A percentile compares a stretch with the other conserved stretches of the same genome.
phyloP scores from a whole-genome alignment of 345 rosid genomes.

The Boechera divaricarpa region DNA sequence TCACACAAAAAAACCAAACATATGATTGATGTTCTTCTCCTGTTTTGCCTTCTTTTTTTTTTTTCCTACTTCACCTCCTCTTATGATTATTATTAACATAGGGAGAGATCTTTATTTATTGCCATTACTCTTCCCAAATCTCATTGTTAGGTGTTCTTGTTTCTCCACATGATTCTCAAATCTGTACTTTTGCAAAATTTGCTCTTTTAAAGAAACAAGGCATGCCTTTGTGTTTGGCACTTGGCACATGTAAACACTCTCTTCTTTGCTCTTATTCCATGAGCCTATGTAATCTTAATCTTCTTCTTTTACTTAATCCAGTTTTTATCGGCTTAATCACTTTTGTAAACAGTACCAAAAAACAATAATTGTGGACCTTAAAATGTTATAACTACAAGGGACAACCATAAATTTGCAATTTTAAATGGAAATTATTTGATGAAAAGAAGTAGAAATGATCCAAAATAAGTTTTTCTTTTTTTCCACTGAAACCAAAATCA shows the following conservation, averaged over 20 bases:
- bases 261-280: constrained; percentile 39
- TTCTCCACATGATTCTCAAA: constrained; percentile 20
- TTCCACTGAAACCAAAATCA: constrained; percentile 24
- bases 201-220: constrained; percentile 31
- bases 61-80: constrained; percentile 10
- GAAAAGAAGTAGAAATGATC: background rate
- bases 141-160: constrained; percentile 32
- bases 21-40: constrained; percentile 25
- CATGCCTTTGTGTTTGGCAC: constrained; percentile 35
- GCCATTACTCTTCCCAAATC: constrained; percentile 40
- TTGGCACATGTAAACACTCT: constrained; percentile 18
- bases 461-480: background rate
- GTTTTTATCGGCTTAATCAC: background rate
- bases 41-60: constrained; percentile 15
- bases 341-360: background rate
- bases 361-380: background rate
- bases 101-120: constrained; percentile 43
- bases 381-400: background rate
- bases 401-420: constrained; percentile 23
- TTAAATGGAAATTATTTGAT: background rate
- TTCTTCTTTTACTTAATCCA: constrained; percentile 22
- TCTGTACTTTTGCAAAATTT: constrained; percentile 32
- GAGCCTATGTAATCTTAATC: constrained; percentile 39
- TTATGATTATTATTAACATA: constrained; percentile 26
- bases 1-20: background rate